Percentiles rank a stretch among this genome's conserved stretches.
Evolutionary conservation across 441 rosid species (phyloP).

Genomic region (Syzygium syzygioides): DNA sequence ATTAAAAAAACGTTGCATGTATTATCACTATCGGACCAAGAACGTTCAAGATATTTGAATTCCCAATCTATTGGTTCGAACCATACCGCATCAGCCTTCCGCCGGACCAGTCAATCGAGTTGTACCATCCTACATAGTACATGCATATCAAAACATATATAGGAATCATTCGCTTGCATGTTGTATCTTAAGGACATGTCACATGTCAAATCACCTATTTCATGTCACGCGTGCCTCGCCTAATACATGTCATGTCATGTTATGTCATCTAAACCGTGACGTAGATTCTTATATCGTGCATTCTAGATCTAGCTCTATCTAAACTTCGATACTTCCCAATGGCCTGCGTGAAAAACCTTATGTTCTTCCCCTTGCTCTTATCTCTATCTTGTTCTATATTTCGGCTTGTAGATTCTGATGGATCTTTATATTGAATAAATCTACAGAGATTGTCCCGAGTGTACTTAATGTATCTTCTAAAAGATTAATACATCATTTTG

Average conservation of each 20-base stretch:
- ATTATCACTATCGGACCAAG: too few species aligned
- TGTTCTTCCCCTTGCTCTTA: not conserved
- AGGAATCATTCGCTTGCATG: not conserved
- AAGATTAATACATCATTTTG: not conserved
- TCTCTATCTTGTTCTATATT: not conserved
- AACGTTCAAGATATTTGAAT: not conserved
- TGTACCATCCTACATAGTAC: not conserved
- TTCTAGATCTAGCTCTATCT: not conserved
- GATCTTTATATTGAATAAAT: not conserved
- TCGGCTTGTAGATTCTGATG: not conserved
- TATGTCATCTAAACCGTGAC: not conserved
- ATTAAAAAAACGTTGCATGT: too few species aligned
- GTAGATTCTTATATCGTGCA: not conserved
- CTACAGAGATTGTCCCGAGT: not conserved
- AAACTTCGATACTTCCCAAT: not conserved
- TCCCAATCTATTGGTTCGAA: not conserved
- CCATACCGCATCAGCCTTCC: not conserved
- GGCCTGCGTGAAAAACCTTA: not conserved
- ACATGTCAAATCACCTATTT: not conserved
- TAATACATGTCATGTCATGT: not conserved
- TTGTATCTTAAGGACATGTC: not conserved
- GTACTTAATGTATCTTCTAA: not conserved
- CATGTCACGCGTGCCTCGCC: not conserved
- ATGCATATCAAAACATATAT: not conserved
- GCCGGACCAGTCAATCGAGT: accelerated